Conservation (phyloP, 108 stramenopile genomes). For the Epithemia pelagica region DNA sequence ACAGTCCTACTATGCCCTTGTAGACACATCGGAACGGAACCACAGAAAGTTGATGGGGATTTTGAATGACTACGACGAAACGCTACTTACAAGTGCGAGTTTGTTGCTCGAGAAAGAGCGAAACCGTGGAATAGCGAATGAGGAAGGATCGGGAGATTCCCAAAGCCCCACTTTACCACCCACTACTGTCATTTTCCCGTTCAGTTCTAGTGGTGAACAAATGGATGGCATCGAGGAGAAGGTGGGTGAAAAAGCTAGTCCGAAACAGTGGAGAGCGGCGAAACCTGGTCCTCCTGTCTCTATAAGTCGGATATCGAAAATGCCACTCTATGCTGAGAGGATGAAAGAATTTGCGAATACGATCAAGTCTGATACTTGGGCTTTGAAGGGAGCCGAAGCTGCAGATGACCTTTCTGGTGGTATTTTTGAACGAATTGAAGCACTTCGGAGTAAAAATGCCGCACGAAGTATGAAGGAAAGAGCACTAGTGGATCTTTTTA, state of each 20-base stretch:
- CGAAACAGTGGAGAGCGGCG: neutral
- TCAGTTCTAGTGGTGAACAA: neutral
- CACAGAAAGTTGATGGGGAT: slow-evolving; percentile 84
- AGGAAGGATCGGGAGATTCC: slow-evolving; percentile 4
- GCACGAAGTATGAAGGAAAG: slow-evolving; percentile 88
- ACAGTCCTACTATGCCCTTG: slow-evolving; percentile 91
- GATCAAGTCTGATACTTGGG: slow-evolving; percentile 2
- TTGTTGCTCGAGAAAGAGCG: slow-evolving; percentile 61
- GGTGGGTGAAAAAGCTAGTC: neutral
- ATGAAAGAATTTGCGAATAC: slow-evolving; percentile 2
- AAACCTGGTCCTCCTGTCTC: neutral
- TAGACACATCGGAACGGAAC: slow-evolving; percentile 88
- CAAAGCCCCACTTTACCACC: neutral
- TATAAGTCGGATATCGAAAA: neutral
- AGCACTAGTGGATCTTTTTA: slow-evolving; percentile 86
- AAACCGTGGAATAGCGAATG: slow-evolving; percentile 36
- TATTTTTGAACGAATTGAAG: slow-evolving; percentile 80
- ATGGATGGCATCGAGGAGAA: neutral
- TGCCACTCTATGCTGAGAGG: neutral
- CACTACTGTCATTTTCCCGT: neutral
- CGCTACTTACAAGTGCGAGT: slow-evolving; percentile 51
- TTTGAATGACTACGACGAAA: slow-evolving; percentile 74
- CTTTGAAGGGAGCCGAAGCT: neutral
- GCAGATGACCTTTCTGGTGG: slow-evolving; percentile 51
- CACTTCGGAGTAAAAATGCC: slow-evolving; percentile 56